These are phyloP conservation scores for Ascochyta clinopodiicola DNA, from an alignment of 2,329 filamentous ascomycete species.

Conservation along the genomic window DNA sequence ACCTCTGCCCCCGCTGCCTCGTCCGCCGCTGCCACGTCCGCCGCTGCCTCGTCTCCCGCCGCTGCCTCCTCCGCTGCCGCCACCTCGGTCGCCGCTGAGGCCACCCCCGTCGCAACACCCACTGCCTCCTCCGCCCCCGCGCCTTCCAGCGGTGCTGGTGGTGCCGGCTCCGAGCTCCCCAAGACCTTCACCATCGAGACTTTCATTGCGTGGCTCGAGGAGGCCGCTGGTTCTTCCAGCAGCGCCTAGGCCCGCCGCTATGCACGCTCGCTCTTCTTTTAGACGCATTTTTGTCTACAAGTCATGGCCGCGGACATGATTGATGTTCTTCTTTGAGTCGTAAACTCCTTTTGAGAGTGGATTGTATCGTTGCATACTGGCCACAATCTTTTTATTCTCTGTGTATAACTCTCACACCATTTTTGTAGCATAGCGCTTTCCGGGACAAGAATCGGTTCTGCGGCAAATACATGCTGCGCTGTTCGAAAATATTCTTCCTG, in stretches of 20 bases:
- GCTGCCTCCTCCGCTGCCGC: slow-evolving; percentile 3
- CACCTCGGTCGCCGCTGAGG: slow-evolving; percentile 14
- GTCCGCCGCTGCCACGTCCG: slow-evolving; percentile 9
- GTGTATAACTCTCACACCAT: slow-evolving; percentile 4
- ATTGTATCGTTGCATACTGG: slow-evolving; percentile 9
- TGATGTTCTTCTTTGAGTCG: slow-evolving; percentile 7
- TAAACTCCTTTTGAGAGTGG: slow-evolving; percentile 2
- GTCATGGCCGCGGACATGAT: background rate
- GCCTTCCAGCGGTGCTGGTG: slow-evolving; percentile 21
- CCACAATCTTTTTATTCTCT: slow-evolving; percentile 4
- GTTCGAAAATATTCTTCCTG: background rate
- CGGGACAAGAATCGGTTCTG: background rate
- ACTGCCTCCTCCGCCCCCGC: slow-evolving; percentile 16
- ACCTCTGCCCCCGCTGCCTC: slow-evolving; percentile 8
- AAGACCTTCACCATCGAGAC: slow-evolving; percentile 43
- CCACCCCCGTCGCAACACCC: slow-evolving; percentile 13
- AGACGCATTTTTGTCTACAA: slow-evolving; percentile 1
- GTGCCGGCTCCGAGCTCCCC: slow-evolving; percentile 24
- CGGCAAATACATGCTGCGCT: background rate
- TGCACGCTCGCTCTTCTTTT: slow-evolving; percentile 30
- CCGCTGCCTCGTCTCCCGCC: background rate
- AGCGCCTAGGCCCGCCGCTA: slow-evolving; percentile 36
- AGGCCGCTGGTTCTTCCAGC: slow-evolving; percentile 23
- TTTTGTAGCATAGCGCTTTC: slow-evolving; percentile 11
- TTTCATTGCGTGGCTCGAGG: slow-evolving; percentile 45